Conservation (phyloP, 768 basidiomycete genomes). For the Punctularia strigosozonata region DNA sequence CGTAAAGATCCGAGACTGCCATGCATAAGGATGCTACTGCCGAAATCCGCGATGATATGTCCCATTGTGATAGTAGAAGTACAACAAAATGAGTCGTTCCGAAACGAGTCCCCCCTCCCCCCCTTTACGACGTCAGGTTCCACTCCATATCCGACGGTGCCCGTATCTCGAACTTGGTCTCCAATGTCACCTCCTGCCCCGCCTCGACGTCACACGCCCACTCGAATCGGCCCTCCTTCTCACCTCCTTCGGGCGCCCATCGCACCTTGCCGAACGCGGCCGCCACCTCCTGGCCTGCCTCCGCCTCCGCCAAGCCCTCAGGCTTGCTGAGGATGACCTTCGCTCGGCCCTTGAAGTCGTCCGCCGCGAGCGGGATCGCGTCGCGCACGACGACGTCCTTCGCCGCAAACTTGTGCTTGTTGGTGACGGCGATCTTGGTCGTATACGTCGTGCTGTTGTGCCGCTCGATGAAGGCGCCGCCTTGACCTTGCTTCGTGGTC, state of each 20-base stretch:
- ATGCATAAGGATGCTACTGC: no score
- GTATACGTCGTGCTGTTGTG: conserved; percentile 31
- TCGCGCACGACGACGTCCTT: conserved; percentile 34
- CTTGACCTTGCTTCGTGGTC: conserved; percentile 22
- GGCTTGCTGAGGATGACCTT: conserved; percentile 37
- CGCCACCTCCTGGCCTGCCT: conserved; percentile 24
- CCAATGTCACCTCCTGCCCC: conserved; percentile 29
- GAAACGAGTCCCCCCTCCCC: no score
- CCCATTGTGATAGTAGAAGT: no score
- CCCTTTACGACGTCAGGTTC: no score
- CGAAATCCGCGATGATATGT: no score
- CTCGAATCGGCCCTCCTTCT: conserved; percentile 45
- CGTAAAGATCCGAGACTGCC: no score
- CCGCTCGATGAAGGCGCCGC: conserved; percentile 32
- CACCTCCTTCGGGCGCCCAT: no score
- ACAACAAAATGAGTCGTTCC: no score
- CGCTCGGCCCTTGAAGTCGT: conserved; percentile 21
- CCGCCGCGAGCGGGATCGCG: conserved; percentile 25
- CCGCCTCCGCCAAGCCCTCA: conserved; percentile 30
- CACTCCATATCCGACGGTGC: conserved; percentile 21
- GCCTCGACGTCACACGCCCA: conserved; percentile 36
- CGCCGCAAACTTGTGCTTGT: conserved; percentile 36
- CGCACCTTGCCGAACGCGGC: no score
- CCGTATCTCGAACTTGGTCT: conserved; percentile 43
- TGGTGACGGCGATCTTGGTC: conserved; percentile 25